These are phyloP conservation scores for Blastobotrys serpentis DNA, from an alignment of 1,139 yeast species.

Conservation along the genomic window DNA sequence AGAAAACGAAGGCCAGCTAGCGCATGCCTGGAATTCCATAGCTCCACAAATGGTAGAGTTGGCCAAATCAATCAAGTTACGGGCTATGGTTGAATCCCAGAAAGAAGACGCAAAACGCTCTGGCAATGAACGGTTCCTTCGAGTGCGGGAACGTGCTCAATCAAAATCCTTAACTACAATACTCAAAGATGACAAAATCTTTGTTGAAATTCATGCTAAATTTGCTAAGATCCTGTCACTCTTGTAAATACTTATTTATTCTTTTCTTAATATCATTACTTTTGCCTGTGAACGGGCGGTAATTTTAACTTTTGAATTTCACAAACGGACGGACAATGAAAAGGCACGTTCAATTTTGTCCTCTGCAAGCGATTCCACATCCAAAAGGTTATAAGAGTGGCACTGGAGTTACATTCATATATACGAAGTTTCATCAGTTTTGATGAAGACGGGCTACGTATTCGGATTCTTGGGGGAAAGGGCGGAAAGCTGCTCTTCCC, in stretches of 20 bases:
- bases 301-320: too few relatives aligned
- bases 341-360: background rate
- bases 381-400: too few relatives aligned
- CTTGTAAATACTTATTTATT: conserved; percentile 1
- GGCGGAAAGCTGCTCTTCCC: too few relatives aligned
- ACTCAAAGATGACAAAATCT: conserved; percentile 57
- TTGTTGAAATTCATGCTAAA: conserved; percentile 60
- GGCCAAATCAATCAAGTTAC: conserved; percentile 50
- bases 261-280: background rate
- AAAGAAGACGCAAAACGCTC: conserved; percentile 16
- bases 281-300: too few relatives aligned
- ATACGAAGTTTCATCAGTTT: too few relatives aligned
- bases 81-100: conserved; percentile 38
- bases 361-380: too few relatives aligned
- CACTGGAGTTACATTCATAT: too few relatives aligned
- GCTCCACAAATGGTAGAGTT: conserved; percentile 52
- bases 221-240: conserved; percentile 42
- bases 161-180: conserved; percentile 61
- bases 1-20: conserved; percentile 54
- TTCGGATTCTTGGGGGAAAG: too few relatives aligned
- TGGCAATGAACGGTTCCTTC: conserved; percentile 51
- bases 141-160: conserved; percentile 49
- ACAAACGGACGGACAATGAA: background rate
- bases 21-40: conserved; percentile 59
- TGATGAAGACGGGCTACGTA: too few relatives aligned